Evolutionary conservation across 2,329 filamentous ascomycete genomes (phyloP), one percentile per base, ranked within the genome.

Genomic region (Didymellaceae sp.): DNA sequence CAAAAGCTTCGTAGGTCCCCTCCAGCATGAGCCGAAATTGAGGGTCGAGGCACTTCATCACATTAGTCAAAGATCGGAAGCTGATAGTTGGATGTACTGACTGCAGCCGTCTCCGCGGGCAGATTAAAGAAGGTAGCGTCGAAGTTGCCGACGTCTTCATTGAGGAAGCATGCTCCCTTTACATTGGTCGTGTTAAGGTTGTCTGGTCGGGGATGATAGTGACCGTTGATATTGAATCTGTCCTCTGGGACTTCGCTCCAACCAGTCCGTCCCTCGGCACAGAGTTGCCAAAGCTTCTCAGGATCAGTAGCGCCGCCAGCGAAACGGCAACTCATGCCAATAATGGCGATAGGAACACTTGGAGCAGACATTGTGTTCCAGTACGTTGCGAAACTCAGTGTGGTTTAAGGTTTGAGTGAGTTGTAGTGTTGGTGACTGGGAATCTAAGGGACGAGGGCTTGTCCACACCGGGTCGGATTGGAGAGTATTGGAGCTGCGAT

Each of bases 1-100:
- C 73, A 1, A 82, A 55, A 2, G 72, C 70, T 53, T 75, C 70
- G 17, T 66, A 71, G 4, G 57, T 54, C 1, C 57, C 52, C 41
- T 70, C 67, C 3, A 70, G 50, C 5, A 65, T 45, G n/a, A 63
- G 54, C 10, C 67, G 62, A 10, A 66, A 58, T 9, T 66, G 57
- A 1, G 65, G 65, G 28, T 69, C 64, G 52, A 68, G 16, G n/a
- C 34, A 38, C 34, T 38, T 4, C 21, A 7, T 16, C n/a, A 25
- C 17, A 11, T 38, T 6, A 38, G 22, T n/a, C 7, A 1, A 22
- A 6, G 14, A n/a, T 39, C 2, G 13, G 3, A 18, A 5, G 3
- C 5, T n/a, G n/a, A 6, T 3, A 26, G 21, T 1, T 11, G 9
- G 21, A 16, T n/a, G 4, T 39, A 43, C 40, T 66, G 14, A 58